Evolutionary conservation across 2,329 filamentous ascomycete species (phyloP).

Genomic region (Paecilomyces variotii): DNA sequence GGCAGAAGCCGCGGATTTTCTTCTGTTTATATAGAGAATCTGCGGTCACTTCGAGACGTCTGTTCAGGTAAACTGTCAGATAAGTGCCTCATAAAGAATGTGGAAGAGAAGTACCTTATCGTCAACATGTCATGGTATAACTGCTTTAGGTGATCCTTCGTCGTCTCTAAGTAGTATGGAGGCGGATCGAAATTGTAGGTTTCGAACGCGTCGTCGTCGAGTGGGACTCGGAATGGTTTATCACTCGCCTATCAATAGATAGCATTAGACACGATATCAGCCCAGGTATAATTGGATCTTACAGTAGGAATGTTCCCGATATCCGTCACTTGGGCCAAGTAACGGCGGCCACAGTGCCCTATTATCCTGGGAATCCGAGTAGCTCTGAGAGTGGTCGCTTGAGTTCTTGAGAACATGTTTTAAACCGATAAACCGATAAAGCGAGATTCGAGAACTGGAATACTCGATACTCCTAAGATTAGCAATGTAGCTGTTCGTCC

Average conservation of each 20-base stretch:
- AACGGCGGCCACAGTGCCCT: constrained; percentile 5
- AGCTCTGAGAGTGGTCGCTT: background rate
- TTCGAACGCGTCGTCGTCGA: constrained; percentile 95
- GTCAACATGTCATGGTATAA: constrained; percentile 96
- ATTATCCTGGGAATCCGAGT: constrained; percentile 1
- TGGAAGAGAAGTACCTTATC: constrained; percentile 56
- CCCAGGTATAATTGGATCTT: background rate
- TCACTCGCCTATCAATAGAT: constrained; percentile 62
- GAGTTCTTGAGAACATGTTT: constrained; percentile 9
- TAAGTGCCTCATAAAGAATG: constrained; percentile 2
- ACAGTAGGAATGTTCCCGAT: constrained; percentile 9
- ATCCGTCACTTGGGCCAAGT: constrained; percentile 10
- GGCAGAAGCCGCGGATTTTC: constrained; percentile 98
- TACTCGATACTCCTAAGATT: background rate
- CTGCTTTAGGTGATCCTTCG: constrained; percentile 90
- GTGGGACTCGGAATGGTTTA: constrained; percentile 74
- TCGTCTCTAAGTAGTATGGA: constrained; percentile 77
- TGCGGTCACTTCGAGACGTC: constrained; percentile 96
- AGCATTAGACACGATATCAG: background rate
- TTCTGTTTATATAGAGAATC: constrained; percentile 98
- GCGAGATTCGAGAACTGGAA: background rate
- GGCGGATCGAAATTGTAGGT: constrained; percentile 95
- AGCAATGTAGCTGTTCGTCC: background rate
- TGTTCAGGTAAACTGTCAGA: constrained; percentile 28
- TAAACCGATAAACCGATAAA: constrained; percentile 2